These are phyloP conservation scores for Mariannaea elegans DNA, from an alignment of 2,329 filamentous ascomycete genomes.

Conservation along the genomic window DNA sequence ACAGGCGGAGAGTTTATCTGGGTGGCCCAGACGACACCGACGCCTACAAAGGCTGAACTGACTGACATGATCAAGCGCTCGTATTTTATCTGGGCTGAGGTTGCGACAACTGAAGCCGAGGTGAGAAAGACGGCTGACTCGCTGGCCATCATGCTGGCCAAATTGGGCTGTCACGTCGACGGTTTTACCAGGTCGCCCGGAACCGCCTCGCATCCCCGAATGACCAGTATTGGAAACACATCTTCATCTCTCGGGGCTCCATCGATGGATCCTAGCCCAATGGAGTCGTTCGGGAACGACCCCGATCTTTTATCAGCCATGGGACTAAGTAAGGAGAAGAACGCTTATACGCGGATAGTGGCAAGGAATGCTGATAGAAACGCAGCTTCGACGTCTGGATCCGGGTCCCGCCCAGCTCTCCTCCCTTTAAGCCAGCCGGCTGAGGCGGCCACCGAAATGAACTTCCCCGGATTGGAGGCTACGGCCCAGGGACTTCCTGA, in stretches of 20 bases:
- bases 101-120: slow-evolving; percentile 49
- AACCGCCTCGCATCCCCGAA: slow-evolving; percentile 3
- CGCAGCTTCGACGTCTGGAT: slow-evolving; percentile 29
- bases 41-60: slow-evolving; percentile 51
- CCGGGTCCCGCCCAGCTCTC: slow-evolving; percentile 29
- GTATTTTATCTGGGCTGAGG: slow-evolving; percentile 53
- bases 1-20: slow-evolving; percentile 45
- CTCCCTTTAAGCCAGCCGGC: slow-evolving; percentile 32
- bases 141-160: slow-evolving; percentile 55
- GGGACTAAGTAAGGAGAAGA: slow-evolving; percentile 36
- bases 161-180: slow-evolving; percentile 47
- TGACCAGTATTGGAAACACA: slow-evolving; percentile 11
- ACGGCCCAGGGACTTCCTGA: slow-evolving; percentile 12
- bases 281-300: slow-evolving; percentile 29
- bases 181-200: slow-evolving; percentile 12
- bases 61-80: slow-evolving; percentile 53
- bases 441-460: slow-evolving; percentile 32
- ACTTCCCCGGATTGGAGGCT: slow-evolving; percentile 31
- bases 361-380: slow-evolving; percentile 26
- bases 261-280: slow-evolving; percentile 33
- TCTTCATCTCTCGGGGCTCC: slow-evolving; percentile 32
- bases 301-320: slow-evolving; percentile 34
- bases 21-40: slow-evolving; percentile 44
- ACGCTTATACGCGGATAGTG: not conserved
- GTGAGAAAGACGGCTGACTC: slow-evolving; percentile 57